Evolutionary conservation across 192 early-diverging fungal species (phyloP).

Genomic region (Coemansia sp.): DNA sequence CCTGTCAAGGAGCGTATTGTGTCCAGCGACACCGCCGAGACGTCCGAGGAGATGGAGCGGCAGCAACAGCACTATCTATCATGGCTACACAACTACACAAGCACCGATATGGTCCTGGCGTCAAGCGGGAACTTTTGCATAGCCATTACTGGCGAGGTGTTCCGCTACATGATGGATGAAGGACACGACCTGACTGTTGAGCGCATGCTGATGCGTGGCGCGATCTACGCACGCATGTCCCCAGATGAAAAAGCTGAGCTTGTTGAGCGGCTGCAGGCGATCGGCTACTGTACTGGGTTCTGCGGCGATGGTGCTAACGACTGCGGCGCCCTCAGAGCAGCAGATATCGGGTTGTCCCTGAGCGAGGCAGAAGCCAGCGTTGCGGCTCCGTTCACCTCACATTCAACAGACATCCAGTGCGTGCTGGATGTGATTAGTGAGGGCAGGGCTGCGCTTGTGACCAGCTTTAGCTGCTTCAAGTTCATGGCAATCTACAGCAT

Average conservation of each 20-base stretch:
- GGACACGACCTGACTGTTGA: constrained; percentile 57
- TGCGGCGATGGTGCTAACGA: constrained; percentile 99
- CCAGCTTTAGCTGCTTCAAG: constrained; percentile 98
- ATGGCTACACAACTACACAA: constrained; percentile 47
- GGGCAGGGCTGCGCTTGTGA: constrained; percentile 93
- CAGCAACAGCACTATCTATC: constrained; percentile 48
- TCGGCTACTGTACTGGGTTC: constrained; percentile 94
- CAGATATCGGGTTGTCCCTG: constrained; percentile 93
- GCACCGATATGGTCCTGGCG: constrained; percentile 31
- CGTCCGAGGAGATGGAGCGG: constrained; percentile 43
- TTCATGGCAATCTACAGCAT: constrained; percentile 97
- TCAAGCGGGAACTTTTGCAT: constrained; percentile 67
- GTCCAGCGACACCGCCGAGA: constrained; percentile 37
- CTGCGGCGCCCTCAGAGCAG: constrained; percentile 92
- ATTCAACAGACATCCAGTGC: constrained; percentile 85
- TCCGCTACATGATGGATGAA: constrained; percentile 91
- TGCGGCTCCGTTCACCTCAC: constrained; percentile 96
- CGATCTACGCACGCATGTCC: constrained; percentile 96
- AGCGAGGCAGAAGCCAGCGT: constrained; percentile 98
- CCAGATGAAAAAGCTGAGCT: constrained; percentile 97
- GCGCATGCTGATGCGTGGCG: constrained; percentile 85
- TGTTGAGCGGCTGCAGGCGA: constrained; percentile 82
- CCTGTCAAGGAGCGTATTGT: constrained; percentile 32
- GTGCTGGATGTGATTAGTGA: constrained; percentile 91
- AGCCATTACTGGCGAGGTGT: constrained; percentile 95